phyloP scores from a whole-genome alignment of 139 green algal genomes.

The Closterium sp. region DNA sequence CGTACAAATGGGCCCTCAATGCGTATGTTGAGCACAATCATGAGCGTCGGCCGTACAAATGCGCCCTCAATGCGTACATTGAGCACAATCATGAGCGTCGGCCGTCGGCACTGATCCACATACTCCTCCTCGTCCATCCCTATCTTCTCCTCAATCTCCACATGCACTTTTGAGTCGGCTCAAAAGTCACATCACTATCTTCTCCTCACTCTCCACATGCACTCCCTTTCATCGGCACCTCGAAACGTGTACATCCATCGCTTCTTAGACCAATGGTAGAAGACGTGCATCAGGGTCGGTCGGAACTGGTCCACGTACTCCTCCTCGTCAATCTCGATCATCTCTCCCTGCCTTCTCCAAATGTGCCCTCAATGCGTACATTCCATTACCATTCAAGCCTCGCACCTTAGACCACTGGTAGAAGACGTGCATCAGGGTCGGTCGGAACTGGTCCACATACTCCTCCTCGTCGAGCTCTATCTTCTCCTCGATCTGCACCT shows the following conservation, averaged over 20 bases:
- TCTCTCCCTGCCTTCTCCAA: too few relatives aligned
- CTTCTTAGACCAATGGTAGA: slow-evolving; percentile 75
- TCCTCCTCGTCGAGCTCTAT: slow-evolving; percentile 66
- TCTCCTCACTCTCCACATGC: too few relatives aligned
- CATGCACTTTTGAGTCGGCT: too few relatives aligned
- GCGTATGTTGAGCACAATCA: too few relatives aligned
- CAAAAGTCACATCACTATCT: too few relatives aligned
- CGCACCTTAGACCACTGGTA: slow-evolving; percentile 50
- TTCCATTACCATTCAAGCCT: not conserved
- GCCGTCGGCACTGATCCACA: slow-evolving; percentile 62
- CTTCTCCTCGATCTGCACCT: slow-evolving; percentile 53
- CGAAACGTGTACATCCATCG: too few relatives aligned
- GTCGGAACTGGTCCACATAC: slow-evolving; percentile 74
- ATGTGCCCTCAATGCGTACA: not conserved
- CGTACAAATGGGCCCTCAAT: too few relatives aligned
- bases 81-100: too few relatives aligned
- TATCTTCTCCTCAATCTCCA: too few relatives aligned
- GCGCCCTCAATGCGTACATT: too few relatives aligned
- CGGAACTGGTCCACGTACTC: slow-evolving; percentile 76
- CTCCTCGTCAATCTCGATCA: slow-evolving; percentile 42
- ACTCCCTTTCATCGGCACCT: too few relatives aligned
- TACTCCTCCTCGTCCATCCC: slow-evolving; percentile 55
- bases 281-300: slow-evolving; percentile 76
- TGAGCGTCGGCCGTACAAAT: too few relatives aligned
- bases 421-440: slow-evolving; percentile 77